phyloP scores from a whole-genome alignment of 306 rosid genomes.

The Quillaja saponaria region DNA sequence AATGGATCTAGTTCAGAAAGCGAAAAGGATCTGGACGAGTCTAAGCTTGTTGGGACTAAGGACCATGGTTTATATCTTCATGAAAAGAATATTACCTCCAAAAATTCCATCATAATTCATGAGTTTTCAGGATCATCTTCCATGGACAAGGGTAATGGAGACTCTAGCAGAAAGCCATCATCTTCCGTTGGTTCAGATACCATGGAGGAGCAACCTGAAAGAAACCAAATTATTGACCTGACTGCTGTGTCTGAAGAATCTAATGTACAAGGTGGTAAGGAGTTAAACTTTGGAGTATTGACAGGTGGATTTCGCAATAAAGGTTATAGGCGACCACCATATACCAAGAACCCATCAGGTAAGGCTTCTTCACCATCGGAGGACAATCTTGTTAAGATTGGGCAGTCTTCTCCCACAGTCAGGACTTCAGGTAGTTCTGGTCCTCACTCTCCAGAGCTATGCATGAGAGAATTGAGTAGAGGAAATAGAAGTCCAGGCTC shows the following conservation, averaged over 20 bases:
- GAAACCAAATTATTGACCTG: slow-evolving; percentile 34
- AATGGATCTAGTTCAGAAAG: slow-evolving; percentile 68
- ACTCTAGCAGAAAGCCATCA: slow-evolving; percentile 39
- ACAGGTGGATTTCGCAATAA: slow-evolving; percentile 86
- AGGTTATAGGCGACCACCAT: slow-evolving; percentile 49
- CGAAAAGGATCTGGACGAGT: slow-evolving; percentile 49
- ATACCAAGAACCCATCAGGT: slow-evolving; percentile 39
- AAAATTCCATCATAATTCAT: slow-evolving; percentile 36
- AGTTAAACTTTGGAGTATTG: slow-evolving; percentile 59
- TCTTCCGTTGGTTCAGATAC: slow-evolving; percentile 42
- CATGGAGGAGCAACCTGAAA: slow-evolving; percentile 35
- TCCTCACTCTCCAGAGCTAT: slow-evolving; percentile 43
- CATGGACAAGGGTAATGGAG: slow-evolving; percentile 34
- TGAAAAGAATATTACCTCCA: slow-evolving; percentile 13
- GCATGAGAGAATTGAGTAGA: slow-evolving; percentile 37
- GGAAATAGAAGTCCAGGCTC: slow-evolving; percentile 30
- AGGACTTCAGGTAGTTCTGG: slow-evolving; percentile 40
- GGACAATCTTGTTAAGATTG: slow-evolving; percentile 38
- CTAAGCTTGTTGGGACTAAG: slow-evolving; percentile 40
- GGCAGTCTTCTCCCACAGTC: slow-evolving; percentile 40
- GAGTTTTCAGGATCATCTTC: slow-evolving; percentile 49
- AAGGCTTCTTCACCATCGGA: slow-evolving; percentile 33
- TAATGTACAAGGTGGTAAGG: slow-evolving; percentile 40
- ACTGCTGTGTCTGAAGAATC: slow-evolving; percentile 30
- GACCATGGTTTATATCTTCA: slow-evolving; percentile 24